Evolutionary conservation across 2,329 filamentous ascomycete genomes (phyloP), one percentile per base, ranked within the genome.

Genomic region (Colletotrichum agaves): DNA sequence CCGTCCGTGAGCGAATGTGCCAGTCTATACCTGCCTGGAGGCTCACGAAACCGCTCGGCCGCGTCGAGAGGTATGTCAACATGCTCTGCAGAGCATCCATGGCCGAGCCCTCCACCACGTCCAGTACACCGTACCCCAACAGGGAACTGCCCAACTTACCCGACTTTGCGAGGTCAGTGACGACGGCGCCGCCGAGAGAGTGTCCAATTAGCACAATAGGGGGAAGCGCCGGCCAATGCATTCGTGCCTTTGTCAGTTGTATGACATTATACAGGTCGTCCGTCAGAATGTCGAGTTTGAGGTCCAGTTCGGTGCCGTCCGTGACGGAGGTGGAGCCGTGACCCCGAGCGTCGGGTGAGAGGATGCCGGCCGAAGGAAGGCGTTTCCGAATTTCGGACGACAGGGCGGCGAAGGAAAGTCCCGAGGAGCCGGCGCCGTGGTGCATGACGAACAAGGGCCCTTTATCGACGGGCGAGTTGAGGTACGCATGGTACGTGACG

Each of bases 31-130:
- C 95, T 4, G 91, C 88, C 70, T 91, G 85, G 17, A 97, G 73
- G 12, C 89, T 91, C n/a, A 88, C 83, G 74, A 99, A 99, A 2
- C 90, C 88, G 8, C 84, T 83, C 0, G 96, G 96, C 21, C 96
- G 87, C 4, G 91, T 94, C 1, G 92, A 90, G 19, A 99, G 86
- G 78, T 98, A 98, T 3, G 90, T 91, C 72, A 96, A 91, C 96
- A 99, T 99, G 78, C 92, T 94, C 78, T 94, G 90, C 60, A 99
- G 84, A 3, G 96, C 95, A 77, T 98, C 96, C 79, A 99, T 95
- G 37, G 96, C 96, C 0, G 93, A 97, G 11, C 96, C 93, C 79
- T 99, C 96, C 31, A 99, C 96, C 4, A 99, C 93, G 79, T 99
- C 96, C 15, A 99, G 84, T 7, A 98, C 94, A 3, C 90, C 93